Conservation (phyloP, 176 grass and related monocot genomes). For the Oryza officinalis region DNA sequence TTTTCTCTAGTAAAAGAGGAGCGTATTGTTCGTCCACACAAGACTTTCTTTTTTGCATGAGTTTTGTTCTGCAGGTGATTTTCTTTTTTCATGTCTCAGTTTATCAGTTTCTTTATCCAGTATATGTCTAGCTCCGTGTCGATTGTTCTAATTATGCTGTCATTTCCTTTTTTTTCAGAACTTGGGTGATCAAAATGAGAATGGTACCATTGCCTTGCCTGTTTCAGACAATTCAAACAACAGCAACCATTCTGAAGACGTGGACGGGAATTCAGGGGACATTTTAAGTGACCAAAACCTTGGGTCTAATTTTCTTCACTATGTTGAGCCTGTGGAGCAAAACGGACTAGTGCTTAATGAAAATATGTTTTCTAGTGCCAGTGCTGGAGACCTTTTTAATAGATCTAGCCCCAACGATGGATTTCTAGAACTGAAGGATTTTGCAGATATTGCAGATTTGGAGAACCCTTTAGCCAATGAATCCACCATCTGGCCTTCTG, state of each 20-base stretch:
- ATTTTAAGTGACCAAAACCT: slow-evolving; percentile 61
- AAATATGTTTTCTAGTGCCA: slow-evolving; percentile 37
- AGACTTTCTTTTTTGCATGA: background rate
- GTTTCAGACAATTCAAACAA: slow-evolving; percentile 42
- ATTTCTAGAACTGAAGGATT: slow-evolving; percentile 82
- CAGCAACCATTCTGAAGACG: slow-evolving; percentile 45
- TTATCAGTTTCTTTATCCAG: slow-evolving; percentile 8
- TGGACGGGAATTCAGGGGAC: slow-evolving; percentile 54
- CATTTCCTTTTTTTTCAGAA: slow-evolving; percentile 49
- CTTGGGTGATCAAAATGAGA: slow-evolving; percentile 34
- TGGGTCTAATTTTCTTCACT: slow-evolving; percentile 43
- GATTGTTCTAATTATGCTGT: slow-evolving; percentile 14
- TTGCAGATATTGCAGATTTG: slow-evolving; percentile 48
- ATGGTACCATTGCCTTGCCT: slow-evolving; percentile 32
- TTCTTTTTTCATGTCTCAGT: background rate
- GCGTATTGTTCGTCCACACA: background rate
- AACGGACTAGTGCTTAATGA: slow-evolving; percentile 22
- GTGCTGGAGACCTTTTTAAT: slow-evolving; percentile 23
- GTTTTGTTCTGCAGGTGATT: slow-evolving; percentile 8
- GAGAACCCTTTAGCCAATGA: slow-evolving; percentile 34
- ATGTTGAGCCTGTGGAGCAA: slow-evolving; percentile 38
- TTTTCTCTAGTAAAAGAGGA: slow-evolving; percentile 24
- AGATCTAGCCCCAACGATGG: slow-evolving; percentile 54
- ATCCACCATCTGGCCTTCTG: slow-evolving; percentile 49
- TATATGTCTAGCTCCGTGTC: background rate